These are phyloP conservation scores for Cicer cuneatum DNA, from an alignment of 306 rosid genomes.

Conservation along the genomic window DNA sequence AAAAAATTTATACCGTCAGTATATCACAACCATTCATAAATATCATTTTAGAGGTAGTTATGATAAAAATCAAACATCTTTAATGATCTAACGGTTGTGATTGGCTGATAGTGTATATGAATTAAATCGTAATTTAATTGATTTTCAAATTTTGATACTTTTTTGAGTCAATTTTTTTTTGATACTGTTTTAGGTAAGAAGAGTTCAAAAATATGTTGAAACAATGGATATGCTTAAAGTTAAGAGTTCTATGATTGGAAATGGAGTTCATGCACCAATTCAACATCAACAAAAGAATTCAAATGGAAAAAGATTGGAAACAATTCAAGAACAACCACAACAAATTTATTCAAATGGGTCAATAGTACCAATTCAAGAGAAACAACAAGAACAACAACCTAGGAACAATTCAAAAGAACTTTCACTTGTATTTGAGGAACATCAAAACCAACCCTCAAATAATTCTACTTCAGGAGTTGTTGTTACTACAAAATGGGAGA, in stretches of 20 bases:
- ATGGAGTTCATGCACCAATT: slow-evolving; percentile 46
- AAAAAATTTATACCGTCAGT: too few relatives aligned
- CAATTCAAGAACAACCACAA: slow-evolving; percentile 62
- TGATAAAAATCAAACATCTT: too few relatives aligned
- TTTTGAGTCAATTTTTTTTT: too few relatives aligned
- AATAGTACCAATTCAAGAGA: slow-evolving; percentile 63
- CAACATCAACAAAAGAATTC: slow-evolving; percentile 52
- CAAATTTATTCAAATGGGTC: slow-evolving; percentile 43
- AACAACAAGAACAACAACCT: slow-evolving; percentile 44
- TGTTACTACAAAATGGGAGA: slow-evolving; percentile 96
- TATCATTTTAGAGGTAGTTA: too few relatives aligned
- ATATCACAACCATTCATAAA: too few relatives aligned
- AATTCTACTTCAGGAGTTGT: slow-evolving; percentile 65
- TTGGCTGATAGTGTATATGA: too few relatives aligned
- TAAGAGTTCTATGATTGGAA: slow-evolving; percentile 64
- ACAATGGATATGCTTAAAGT: slow-evolving; percentile 81
- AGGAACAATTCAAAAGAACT: slow-evolving; percentile 47
- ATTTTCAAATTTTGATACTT: too few relatives aligned
- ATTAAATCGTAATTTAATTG: too few relatives aligned
- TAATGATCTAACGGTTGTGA: too few relatives aligned
- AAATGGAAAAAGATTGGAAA: slow-evolving; percentile 53
- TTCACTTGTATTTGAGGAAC: slow-evolving; percentile 39
- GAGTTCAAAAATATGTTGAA: slow-evolving; percentile 96
- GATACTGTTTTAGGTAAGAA: slow-evolving; percentile 54
- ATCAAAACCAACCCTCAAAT: slow-evolving; percentile 44